Base-by-base conservation (phyloP, 2,329 filamentous ascomycete species). In the Penicillium glabrum region DNA sequence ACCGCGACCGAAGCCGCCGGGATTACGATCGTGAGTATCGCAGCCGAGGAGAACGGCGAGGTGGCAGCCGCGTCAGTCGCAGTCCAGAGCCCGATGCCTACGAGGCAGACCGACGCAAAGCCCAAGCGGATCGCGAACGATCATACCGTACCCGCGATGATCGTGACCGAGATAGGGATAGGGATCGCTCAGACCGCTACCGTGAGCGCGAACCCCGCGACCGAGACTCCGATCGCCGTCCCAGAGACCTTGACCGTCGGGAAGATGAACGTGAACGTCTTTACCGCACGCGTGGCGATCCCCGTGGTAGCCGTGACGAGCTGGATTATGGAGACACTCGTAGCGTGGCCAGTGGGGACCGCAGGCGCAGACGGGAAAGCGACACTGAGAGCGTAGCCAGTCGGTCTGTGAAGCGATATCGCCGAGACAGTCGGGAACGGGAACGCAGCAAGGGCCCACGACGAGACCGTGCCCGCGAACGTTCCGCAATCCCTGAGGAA, bases 41-140 rank as follows among this genome's bases (percentile, higher is more conserved):
- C 49, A 77, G 73, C 33, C 69, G 73, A 46, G 74, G 74, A 51
- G 75, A 76, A 44, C 68, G 75, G 56, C 68, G 72, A 46, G 72
- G 74, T 26, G 71, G 75, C 43, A 79, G 79, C 63, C 82, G 90
- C 66, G 85, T 86, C 66, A 96, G 90, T 71, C 91, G 92, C 67
- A 93, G 89, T 66, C 93, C 92, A n/a, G 95, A 98, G 75, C 85
- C 86, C 57, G 93, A 99, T 77, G 86, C 91, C 21, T 99, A 99
- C 75, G 95, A 98, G 76, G 95, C 93, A 58, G 95, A 99, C 72
- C 87, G 95, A 63, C 89, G 92, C 68, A 95, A 93, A 74, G 93
- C 93, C 44, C 93, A 95, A 70, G 92, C 93, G 56, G 93, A 96
- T 71, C 89, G 96, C 47, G 96, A 98, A 77, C 89, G 93, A 63